A percentile compares a stretch with the other conserved stretches of the same genome.
phyloP scores from a whole-genome alignment of 176 grass and related monocot species.

The Triticum monococcum region DNA sequence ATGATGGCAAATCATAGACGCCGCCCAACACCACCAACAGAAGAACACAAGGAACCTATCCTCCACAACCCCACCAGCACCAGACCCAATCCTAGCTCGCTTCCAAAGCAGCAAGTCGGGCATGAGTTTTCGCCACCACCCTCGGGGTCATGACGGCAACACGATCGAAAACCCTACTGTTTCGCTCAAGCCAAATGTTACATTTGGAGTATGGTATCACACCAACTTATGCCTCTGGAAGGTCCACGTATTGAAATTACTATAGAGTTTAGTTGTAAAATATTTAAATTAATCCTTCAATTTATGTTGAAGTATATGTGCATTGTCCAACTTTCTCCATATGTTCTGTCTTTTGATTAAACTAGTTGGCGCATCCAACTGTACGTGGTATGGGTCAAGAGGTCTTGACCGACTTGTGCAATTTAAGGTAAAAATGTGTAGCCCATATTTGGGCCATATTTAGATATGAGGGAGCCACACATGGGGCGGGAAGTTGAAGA shows the following conservation, averaged over 20 bases:
- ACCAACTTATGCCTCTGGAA: not conserved
- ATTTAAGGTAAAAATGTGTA: not conserved
- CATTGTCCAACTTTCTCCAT: not conserved
- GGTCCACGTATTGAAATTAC: not conserved
- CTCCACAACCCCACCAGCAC: too few species aligned
- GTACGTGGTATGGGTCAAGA: not conserved
- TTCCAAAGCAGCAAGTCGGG: too few species aligned
- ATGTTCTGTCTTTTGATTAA: too few species aligned
- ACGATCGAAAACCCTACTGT: too few species aligned
- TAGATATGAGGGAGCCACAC: too few species aligned
- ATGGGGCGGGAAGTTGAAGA: not conserved
- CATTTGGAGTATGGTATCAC: not conserved
- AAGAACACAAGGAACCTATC: too few species aligned
- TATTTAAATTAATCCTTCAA: not conserved
- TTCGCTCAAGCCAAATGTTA: too few species aligned
- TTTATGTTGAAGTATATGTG: not conserved
- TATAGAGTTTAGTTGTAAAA: not conserved
- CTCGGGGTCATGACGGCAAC: too few species aligned
- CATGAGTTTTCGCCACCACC: too few species aligned
- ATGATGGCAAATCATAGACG: too few species aligned
- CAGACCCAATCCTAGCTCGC: too few species aligned
- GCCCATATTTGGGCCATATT: not conserved
- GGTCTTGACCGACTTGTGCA: not conserved
- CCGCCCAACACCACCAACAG: too few species aligned
- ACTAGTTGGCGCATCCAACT: not conserved